Base-by-base conservation (phyloP, 2,329 filamentous ascomycete genomes). In the Neurospora crassa region DNA sequence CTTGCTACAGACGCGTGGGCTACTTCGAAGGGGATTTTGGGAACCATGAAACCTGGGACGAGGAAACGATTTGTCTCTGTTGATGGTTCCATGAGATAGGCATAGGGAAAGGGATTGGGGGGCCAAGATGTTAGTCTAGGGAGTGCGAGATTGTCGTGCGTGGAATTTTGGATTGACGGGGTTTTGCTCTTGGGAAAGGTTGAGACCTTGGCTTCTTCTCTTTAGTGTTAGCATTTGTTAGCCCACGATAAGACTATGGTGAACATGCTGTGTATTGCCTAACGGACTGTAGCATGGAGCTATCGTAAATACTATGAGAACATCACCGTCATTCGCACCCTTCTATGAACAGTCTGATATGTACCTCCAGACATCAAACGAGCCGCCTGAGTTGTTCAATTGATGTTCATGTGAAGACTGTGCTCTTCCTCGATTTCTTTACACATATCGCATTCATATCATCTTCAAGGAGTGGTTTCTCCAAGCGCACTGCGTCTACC, bases 231-330 rank as follows among this genome's bases (percentile, higher is more conserved):
- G 7, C 1, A 0, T 5, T 1, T 5, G 53, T 10, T 63, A 59
- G 53, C 18, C 0, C 14, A 11, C 1, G 14, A 18, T 59, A 59
- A 1, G 1, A 10, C 7, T 10, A 2, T 18, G 2, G 7, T 18
- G 4, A 0, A 34, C 1, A 5, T 18, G 5, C 7, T 16, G 7
- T 18, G 2, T 1, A 2, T 1, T 18, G 0, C 1, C 14, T 53
- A 53, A 24, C 20, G 14, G 20, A 24, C 6, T n/a, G 2, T 43
- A 43, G 6, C 18, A 6, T 0, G 0, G 1, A 1, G 3, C 5
- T 8, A 45, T 20, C 43, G 3, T 12, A 2, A 4, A 47, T 41
- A 5, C 2, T 18, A 2, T 45, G 1, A n/a, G 6, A 5, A 18
- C n/a, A 45, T n/a, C 6, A n/a, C 16, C 1, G 16, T 43, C 18